Evolutionary conservation across 768 basidiomycete genomes (phyloP), one percentile per base, ranked within the genome.

Genomic region (Rhizopogon vinicolor): DNA sequence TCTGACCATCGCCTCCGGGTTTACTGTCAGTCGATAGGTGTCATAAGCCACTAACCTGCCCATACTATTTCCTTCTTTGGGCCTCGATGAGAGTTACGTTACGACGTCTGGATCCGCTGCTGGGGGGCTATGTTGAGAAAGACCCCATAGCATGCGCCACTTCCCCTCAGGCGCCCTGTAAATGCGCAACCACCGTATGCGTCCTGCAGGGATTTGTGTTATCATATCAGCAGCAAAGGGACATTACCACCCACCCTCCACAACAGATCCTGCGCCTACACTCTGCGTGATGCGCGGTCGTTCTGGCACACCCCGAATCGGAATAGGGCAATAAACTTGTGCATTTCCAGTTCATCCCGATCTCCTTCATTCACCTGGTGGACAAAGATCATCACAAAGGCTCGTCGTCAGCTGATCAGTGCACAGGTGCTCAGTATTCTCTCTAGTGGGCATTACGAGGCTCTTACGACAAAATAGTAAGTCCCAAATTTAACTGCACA

Each of bases 181-280:
- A 22, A 22, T 22, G 22, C 22, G 22, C 22, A 22, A 22, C 22
- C 2, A 16, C 28, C 44, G 31, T 18, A 45, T 45, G 28, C 29
- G 28, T 45, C 28, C 44, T 44, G 16, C 16, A 29, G 16, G 5
- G 22, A 29, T 9, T 31, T 1, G 16, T 31, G 29, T 8, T 16
- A 41, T 18, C 3, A n/a, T 13, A 8, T 3, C 10, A 31, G 29
- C 28, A 45, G 9, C n/a, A 18, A 8, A 18, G 18, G 8, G 18
- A 18, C 41, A 18, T n/a, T 7, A 18, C 3, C 7, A 41, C 41
- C 4, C 18, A 41, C 77, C 74, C 60, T 69, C 62, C 5, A 83
- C 84, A 53, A 87, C 81, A 57, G 86, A 86, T 57, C 87, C 85
- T 8, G 85, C 60, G 9, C 59, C 61, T 22, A 85, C 74, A 28